Percentiles rank a stretch among this genome's conserved stretches.
These are phyloP conservation scores for Raffaelea deltoideospora DNA, from an alignment of 2,329 filamentous ascomycete genomes.

Conservation along the genomic window DNA sequence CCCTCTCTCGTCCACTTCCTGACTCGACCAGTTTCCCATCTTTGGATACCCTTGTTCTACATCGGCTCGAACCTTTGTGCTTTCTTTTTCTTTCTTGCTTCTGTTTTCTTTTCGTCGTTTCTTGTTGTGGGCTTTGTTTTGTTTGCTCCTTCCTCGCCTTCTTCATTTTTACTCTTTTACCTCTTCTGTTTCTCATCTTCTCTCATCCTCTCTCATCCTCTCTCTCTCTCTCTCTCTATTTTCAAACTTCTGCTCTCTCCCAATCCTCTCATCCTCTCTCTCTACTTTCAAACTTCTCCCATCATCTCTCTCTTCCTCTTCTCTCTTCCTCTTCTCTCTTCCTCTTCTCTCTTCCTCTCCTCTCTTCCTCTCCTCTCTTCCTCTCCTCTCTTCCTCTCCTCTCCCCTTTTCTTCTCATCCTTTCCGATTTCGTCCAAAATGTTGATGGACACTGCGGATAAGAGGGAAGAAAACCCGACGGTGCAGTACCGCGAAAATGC, in stretches of 20 bases:
- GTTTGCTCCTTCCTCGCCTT: not conserved
- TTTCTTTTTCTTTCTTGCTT: too few species aligned
- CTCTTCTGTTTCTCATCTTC: not conserved
- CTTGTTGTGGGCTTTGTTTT: too few species aligned
- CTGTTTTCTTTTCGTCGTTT: too few species aligned
- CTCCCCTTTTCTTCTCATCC: not conserved
- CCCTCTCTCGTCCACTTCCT: too few species aligned
- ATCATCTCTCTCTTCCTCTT: not conserved
- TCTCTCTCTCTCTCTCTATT: not conserved
- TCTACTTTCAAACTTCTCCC: not conserved
- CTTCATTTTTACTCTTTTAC: not conserved
- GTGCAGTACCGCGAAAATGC: constrained; percentile 3
- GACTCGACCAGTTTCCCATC: too few species aligned
- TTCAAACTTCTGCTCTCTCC: not conserved
- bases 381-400: not conserved
- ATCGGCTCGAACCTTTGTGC: too few species aligned
- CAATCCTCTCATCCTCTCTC: not conserved
- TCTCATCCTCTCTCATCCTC: not conserved
- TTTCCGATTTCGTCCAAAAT: not conserved
- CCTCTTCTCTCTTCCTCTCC: not conserved
- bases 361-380: not conserved
- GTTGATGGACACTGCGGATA: constrained; percentile 1
- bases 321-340: not conserved
- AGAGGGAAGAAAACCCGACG: not conserved
- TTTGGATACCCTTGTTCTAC: too few species aligned